phyloP scores from a whole-genome alignment of 2,329 filamentous ascomycete species.

The Phialemoniopsis sp. region DNA sequence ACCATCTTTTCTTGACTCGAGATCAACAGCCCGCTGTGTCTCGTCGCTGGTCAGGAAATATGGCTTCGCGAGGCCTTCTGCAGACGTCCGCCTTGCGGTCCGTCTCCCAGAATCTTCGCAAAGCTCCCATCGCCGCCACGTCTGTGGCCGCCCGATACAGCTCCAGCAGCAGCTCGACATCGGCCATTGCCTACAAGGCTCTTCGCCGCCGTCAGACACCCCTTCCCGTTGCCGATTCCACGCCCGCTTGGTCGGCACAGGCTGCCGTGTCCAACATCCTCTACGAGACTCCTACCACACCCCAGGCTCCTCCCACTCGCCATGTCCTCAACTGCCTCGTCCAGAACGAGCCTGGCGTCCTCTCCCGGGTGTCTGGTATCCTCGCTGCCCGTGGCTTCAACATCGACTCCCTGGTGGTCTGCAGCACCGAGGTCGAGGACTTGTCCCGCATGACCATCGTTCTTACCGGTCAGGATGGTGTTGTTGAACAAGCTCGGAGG shows the following conservation, averaged over 20 bases:
- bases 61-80: slow-evolving; percentile 7
- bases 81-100: slow-evolving; percentile 1
- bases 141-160: slow-evolving; percentile 26
- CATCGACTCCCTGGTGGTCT: slow-evolving; percentile 97
- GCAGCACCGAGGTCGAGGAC: slow-evolving; percentile 95
- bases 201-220: slow-evolving; percentile 86
- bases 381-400: slow-evolving; percentile 96
- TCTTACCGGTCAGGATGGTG: slow-evolving; percentile 89
- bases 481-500: slow-evolving; percentile 91
- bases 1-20: no score
- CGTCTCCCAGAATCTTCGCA: background rate
- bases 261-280: slow-evolving; percentile 97
- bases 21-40: no score
- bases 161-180: slow-evolving; percentile 70
- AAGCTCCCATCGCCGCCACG: slow-evolving; percentile 15
- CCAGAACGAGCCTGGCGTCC: slow-evolving; percentile 96
- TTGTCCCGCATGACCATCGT: slow-evolving; percentile 99
- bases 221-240: slow-evolving; percentile 71
- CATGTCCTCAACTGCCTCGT: slow-evolving; percentile 98
- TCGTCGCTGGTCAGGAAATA: background rate
- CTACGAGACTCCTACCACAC: slow-evolving; percentile 92
- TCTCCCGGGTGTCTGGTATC: slow-evolving; percentile 95
- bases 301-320: slow-evolving; percentile 79
- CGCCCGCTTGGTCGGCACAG: slow-evolving; percentile 81
- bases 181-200: slow-evolving; percentile 94